Evolutionary conservation across 331 rosid species (phyloP).

Genomic region (Cydonia oblonga): DNA sequence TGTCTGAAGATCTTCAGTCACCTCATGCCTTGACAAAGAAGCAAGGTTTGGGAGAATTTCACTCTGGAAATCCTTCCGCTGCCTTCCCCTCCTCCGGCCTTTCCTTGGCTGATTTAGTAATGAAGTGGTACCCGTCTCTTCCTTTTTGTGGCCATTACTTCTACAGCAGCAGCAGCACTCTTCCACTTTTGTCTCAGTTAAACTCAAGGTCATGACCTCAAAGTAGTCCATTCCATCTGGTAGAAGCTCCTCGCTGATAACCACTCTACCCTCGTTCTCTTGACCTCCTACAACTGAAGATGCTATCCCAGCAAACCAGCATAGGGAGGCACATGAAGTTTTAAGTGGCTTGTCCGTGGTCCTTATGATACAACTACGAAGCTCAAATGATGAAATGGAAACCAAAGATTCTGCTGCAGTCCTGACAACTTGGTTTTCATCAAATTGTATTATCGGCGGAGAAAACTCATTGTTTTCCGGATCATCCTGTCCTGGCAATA

Average conservation of each 20-base stretch:
- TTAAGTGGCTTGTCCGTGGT: conserved; percentile 12
- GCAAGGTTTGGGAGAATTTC: conserved; percentile 69
- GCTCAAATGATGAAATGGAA: conserved; percentile 40
- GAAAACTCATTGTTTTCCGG: conserved; percentile 5
- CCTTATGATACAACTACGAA: conserved; percentile 8
- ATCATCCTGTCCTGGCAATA: not conserved
- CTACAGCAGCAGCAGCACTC: conserved; percentile 16
- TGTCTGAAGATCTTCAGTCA: conserved; percentile 73
- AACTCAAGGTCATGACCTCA: conserved; percentile 75
- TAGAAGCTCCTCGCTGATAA: conserved; percentile 28
- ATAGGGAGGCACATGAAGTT: conserved; percentile 29
- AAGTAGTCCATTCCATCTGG: conserved; percentile 56
- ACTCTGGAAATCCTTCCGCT: conserved; percentile 56
- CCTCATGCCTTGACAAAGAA: conserved; percentile 70
- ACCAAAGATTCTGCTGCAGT: conserved; percentile 60
- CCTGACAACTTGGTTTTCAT: conserved; percentile 29
- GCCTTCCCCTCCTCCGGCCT: conserved; percentile 37
- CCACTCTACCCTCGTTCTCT: conserved; percentile 14
- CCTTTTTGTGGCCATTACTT: conserved; percentile 21
- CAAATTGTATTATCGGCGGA: conserved; percentile 8
- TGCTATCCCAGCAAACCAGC: conserved; percentile 67
- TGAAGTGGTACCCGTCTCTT: conserved; percentile 19
- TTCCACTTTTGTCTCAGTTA: conserved; percentile 39
- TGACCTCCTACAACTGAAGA: conserved; percentile 30
- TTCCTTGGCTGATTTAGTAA: conserved; percentile 36